Base-by-base conservation (phyloP, 208 protist species). In the Wallacemonas sp. region DNA sequence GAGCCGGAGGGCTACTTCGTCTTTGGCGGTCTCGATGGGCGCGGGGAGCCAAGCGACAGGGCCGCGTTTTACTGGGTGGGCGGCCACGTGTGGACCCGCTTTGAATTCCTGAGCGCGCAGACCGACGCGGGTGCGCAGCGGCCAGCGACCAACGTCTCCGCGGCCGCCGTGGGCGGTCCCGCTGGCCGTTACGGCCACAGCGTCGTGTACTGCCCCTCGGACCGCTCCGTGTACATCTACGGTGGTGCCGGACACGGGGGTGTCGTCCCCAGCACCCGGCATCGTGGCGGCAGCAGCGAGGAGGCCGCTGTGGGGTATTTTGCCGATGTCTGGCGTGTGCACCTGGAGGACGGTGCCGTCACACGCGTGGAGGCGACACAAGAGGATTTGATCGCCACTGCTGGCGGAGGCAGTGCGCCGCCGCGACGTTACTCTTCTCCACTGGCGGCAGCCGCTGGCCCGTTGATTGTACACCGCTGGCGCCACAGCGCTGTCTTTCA, bases 191-290 rank as follows among this genome's bases (percentile, higher is more conserved):
- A 86, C 68, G 85, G 85, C 38, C 85, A 92, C 68, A 71, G 74
- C 15, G 74, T 76, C 19, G 73, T 86, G 4, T 87, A 76, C 66
- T 68, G 75, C 33, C 42, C 64, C 0, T 45, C 61, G 3, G 69
- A 76, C 45, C 68, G 55, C 34, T 69, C 63, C n/a, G 63, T 89
- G 32, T 92, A 89, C 66, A 61, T 92, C n/a, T 92, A 84, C 54
- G 85, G 85, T 39, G 85, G 85, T 30, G 68, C 78, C 24, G 72
- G 67, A 26, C 48, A 52, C 15, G 30, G 37, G n/a, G 69, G 68
- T 24, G 34, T 33, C 6, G 32, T 5, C 19, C 3, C 46, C 19
- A 39, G 22, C 38, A 13, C 38, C n/a, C 22, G 46, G 22, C 19
- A 38, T 38, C 4, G 36, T 3, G 24, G 38, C 37, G 37, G 55